Conservation (phyloP, 352 stramenopile species). For the Pythium rishiriense region DNA sequence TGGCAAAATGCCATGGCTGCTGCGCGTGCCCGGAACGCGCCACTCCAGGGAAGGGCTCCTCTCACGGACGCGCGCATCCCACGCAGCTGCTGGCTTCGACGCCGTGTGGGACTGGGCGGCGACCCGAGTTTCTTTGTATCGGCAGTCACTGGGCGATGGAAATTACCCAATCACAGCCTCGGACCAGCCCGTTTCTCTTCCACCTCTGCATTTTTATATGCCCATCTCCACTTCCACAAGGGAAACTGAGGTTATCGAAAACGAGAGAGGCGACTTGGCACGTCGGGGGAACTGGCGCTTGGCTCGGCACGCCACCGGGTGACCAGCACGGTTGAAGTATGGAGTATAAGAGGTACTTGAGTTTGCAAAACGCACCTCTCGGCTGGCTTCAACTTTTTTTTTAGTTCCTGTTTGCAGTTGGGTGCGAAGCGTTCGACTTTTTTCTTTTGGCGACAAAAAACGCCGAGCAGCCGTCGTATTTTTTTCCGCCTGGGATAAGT, state of each 20-base stretch:
- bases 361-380: constrained; percentile 9
- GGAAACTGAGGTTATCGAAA: constrained; percentile 2
- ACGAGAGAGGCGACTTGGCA: not conserved
- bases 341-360: constrained; percentile 23
- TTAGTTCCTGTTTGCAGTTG: constrained; percentile 8
- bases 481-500: not conserved
- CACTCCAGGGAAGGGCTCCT: not conserved
- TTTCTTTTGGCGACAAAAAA: not conserved
- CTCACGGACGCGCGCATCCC: not conserved
- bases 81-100: not conserved
- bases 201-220: constrained; percentile 27
- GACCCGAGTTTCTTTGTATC: constrained; percentile 6
- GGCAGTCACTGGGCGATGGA: constrained; percentile 12
- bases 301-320: not conserved
- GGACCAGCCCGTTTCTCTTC: constrained; percentile 25
- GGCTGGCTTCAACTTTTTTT: constrained; percentile 6
- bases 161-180: constrained; percentile 24
- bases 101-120: not conserved
- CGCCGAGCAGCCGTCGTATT: no score
- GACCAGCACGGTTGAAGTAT: constrained; percentile 12
- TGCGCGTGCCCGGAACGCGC: not conserved
- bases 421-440: constrained; percentile 1
- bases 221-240: constrained; percentile 10
- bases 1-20: not conserved
- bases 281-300: not conserved